Percentiles rank a stretch among this genome's conserved stretches.
These are phyloP conservation scores for Vitis rotundifolia DNA, from an alignment of 164 flowering plant genomes.

Conservation along the genomic window DNA sequence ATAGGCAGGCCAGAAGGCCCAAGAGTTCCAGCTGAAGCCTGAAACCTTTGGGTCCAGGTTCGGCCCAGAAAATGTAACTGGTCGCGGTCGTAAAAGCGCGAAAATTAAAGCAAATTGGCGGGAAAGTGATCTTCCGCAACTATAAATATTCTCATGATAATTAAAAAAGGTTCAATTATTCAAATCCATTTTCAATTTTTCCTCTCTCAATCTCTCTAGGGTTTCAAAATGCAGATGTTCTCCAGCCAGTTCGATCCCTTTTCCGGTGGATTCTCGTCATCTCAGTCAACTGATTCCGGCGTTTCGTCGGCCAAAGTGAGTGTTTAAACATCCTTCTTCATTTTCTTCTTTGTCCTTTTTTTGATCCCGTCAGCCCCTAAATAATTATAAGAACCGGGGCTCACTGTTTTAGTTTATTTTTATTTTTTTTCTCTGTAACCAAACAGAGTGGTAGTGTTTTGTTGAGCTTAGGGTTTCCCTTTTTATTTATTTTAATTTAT, in stretches of 20 bases:
- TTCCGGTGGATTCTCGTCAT: constrained; percentile 34
- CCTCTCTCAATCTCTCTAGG: constrained; percentile 7
- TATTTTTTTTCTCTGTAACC: not conserved
- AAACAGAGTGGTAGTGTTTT: not conserved
- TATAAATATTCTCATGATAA: not conserved
- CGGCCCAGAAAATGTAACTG: too few species aligned
- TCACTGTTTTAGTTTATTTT: too few species aligned
- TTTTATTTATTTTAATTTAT: not conserved
- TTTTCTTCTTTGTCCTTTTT: not conserved
- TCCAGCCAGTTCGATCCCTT: constrained; percentile 38
- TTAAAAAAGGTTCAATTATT: not conserved
- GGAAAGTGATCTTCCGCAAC: constrained; percentile 10
- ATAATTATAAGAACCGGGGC: too few species aligned
- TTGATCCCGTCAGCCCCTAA: too few species aligned
- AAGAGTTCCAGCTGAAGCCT: too few species aligned
- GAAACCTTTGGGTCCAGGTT: too few species aligned
- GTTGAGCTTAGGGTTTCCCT: not conserved
- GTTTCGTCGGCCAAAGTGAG: constrained; percentile 39
- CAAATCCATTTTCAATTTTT: not conserved
- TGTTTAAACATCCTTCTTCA: not conserved
- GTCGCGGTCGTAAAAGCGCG: constrained; percentile 13
- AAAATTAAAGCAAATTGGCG: constrained; percentile 23
- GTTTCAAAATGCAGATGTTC: constrained; percentile 27
- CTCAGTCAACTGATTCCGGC: constrained; percentile 30
- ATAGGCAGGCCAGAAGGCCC: too few species aligned